A percentile compares a stretch with the other conserved stretches of the same genome.
Evolutionary conservation across 2,329 filamentous ascomycete species (phyloP).

Genomic region (Ascochyta clinopodiicola): DNA sequence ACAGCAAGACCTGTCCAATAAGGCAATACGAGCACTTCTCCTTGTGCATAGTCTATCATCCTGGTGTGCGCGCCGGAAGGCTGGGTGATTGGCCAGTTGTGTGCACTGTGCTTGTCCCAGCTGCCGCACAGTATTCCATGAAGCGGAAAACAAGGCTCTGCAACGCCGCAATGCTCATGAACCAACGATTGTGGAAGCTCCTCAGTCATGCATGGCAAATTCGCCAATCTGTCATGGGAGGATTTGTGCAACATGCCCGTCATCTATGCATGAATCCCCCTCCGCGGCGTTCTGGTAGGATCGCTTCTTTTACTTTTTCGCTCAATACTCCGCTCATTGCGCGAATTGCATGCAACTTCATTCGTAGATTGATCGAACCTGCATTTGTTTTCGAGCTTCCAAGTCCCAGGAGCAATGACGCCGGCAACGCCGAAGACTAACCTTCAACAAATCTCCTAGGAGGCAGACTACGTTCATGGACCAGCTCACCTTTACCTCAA

Average conservation of each 20-base stretch:
- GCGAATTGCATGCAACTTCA: neutral
- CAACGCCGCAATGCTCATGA: neutral
- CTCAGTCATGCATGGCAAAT: neutral
- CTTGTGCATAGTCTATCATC: slow-evolving; percentile 1
- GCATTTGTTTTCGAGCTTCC: neutral
- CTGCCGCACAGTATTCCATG: neutral
- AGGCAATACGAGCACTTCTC: neutral
- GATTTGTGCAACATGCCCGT: slow-evolving; percentile 1
- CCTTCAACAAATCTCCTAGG: neutral
- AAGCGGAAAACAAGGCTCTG: neutral
- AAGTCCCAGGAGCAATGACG: neutral
- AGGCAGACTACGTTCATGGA: neutral
- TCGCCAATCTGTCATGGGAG: neutral
- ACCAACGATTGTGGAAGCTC: neutral
- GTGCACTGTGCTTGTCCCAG: neutral
- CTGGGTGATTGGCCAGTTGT: neutral
- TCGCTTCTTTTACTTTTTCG: slow-evolving; percentile 4
- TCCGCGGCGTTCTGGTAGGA: neutral
- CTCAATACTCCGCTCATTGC: neutral
- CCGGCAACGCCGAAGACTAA: neutral
- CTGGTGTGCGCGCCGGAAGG: slow-evolving; percentile 1
- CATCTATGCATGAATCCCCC: slow-evolving; percentile 5
- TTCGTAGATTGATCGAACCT: neutral
- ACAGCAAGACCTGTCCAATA: slow-evolving; percentile 9
- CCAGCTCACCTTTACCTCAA: neutral